Conservation (phyloP, 805 yeast species). For the Myxozyma melibiosi region DNA sequence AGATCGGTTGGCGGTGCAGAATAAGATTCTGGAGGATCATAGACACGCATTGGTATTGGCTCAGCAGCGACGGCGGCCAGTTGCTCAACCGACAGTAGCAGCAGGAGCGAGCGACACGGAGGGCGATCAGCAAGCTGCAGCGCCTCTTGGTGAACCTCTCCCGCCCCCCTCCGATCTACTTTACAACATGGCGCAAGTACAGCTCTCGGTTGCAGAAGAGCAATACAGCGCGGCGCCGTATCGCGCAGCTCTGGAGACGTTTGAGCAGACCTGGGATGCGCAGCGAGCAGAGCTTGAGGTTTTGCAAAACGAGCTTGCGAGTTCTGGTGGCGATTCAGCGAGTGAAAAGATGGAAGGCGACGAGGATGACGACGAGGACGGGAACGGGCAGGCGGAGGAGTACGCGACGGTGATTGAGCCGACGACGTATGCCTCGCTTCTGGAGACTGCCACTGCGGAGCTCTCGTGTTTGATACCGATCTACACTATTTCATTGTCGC, state of each 20-base stretch:
- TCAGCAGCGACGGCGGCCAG: not conserved
- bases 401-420: constrained; percentile 32
- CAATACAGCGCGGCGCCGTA: constrained; percentile 20
- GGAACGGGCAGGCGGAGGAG: constrained; percentile 12
- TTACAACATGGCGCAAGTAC: constrained; percentile 32
- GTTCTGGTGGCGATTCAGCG: not conserved
- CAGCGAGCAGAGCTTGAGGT: constrained; percentile 21
- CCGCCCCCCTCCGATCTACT: constrained; percentile 25
- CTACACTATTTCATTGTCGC: constrained; percentile 21
- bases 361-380: constrained; percentile 3
- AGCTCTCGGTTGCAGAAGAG: constrained; percentile 30
- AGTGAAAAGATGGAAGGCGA: not conserved
- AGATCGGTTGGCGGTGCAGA: constrained; percentile 13
- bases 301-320: constrained; percentile 6
- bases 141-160: not conserved
- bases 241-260: constrained; percentile 19
- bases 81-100: not conserved
- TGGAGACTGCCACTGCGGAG: constrained; percentile 31
- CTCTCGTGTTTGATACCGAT: constrained; percentile 29
- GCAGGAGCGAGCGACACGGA: not conserved
- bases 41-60: constrained; percentile 16
- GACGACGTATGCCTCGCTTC: constrained; percentile 26
- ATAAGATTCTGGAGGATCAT: constrained; percentile 25
- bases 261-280: constrained; percentile 25
- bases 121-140: not conserved